A percentile compares a stretch with the other conserved stretches of the same genome.
phyloP scores from a whole-genome alignment of 1,284 basidiomycete genomes.

The Ustilago xerochloae region DNA sequence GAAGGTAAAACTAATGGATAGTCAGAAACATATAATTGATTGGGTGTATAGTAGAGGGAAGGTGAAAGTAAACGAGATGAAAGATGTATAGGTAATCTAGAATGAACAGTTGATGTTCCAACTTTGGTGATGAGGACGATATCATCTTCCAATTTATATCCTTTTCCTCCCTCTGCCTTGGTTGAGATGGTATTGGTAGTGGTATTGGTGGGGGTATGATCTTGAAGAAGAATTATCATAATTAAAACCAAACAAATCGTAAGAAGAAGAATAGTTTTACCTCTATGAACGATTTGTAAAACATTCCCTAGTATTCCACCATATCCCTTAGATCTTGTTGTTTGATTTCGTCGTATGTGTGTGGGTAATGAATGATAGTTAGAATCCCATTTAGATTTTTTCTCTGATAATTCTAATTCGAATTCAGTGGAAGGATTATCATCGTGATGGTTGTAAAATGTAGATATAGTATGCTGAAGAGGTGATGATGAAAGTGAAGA shows the following conservation, averaged over 20 bases:
- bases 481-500: background rate
- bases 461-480: background rate
- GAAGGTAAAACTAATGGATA: constrained; percentile 8
- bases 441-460: background rate
- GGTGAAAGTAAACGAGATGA: constrained; percentile 4
- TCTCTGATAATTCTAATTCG: background rate
- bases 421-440: background rate
- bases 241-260: constrained; percentile 12
- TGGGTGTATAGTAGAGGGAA: constrained; percentile 15
- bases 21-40: constrained; percentile 40
- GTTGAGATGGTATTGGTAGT: background rate
- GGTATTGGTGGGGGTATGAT: background rate
- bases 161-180: too few relatives aligned
- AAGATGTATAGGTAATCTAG: constrained; percentile 34
- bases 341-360: too few relatives aligned
- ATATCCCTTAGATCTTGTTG: background rate
- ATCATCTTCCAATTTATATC: constrained; percentile 34
- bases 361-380: background rate
- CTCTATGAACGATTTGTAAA: background rate
- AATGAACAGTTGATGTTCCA: constrained; percentile 34
- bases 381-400: background rate
- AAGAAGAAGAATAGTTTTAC: constrained; percentile 16
- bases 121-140: constrained; percentile 47
- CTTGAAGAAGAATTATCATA: constrained; percentile 2
- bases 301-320: background rate